Percentiles rank a stretch among this genome's conserved stretches.
Conservation (phyloP, 805 yeast species). For the Saturnispora hagleri region DNA sequence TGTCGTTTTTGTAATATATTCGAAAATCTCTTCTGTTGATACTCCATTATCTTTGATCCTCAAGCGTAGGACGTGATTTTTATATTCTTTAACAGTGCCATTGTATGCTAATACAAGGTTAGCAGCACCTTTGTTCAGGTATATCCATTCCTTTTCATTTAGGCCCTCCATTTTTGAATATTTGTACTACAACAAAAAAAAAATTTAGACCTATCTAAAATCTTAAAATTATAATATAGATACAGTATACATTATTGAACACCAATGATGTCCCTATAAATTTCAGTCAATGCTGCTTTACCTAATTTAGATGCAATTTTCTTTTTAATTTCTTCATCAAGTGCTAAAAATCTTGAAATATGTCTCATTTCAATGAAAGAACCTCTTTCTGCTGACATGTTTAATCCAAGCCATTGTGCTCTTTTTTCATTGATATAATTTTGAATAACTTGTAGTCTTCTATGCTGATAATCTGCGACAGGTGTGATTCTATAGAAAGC, state of each 20-base stretch:
- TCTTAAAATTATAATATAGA: background rate
- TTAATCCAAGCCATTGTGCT: conserved; percentile 65
- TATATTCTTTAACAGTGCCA: conserved; percentile 27
- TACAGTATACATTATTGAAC: conserved; percentile 15
- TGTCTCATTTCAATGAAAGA: conserved; percentile 60
- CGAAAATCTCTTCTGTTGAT: conserved; percentile 33
- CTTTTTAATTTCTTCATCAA: conserved; percentile 50
- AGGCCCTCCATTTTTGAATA: background rate
- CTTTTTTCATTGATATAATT: conserved; percentile 80
- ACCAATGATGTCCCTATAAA: conserved; percentile 53
- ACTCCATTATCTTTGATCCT: conserved; percentile 28
- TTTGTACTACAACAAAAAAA: background rate
- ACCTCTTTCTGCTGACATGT: conserved; percentile 62
- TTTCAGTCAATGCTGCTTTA: conserved; percentile 45
- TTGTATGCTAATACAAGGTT: conserved; percentile 36
- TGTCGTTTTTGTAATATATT: conserved; percentile 26
- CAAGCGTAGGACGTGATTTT: conserved; percentile 33
- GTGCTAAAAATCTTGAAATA: conserved; percentile 40
- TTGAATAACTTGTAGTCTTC: conserved; percentile 76
- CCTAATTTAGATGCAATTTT: conserved; percentile 49
- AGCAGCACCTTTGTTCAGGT: conserved; percentile 40
- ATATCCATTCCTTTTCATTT: conserved; percentile 28
- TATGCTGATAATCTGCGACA: conserved; percentile 60
- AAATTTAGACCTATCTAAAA: background rate
- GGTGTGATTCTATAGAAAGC: conserved; percentile 68